Base-by-base conservation (phyloP, 164 flowering plant genomes). In the Sedum album region DNA sequence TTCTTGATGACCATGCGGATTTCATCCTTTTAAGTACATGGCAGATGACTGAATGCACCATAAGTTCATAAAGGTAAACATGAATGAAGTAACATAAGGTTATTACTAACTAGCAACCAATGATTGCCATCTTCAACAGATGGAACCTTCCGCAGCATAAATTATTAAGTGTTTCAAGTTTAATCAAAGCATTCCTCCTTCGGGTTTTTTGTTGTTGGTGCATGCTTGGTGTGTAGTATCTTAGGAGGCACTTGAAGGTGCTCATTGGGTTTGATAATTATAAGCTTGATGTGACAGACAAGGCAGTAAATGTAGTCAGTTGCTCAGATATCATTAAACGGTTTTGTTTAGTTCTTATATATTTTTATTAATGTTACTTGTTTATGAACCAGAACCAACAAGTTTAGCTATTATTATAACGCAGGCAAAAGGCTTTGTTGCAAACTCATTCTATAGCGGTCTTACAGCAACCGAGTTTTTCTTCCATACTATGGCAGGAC, bases 341-440 rank as follows among this genome's bases (percentile, higher is more conserved):
- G 33, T 57, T 55, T 55, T 55, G 60, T n/a, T n/a, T n/a, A n/a
- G n/a, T n/a, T n/a, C n/a, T n/a, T n/a, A n/a, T 14, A 23, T 55
- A 21, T 8, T 1, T 55, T 55, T 23, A 7, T 55, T 5, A 9
- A 23, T 55, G 6, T 55, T 55, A 1, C n/a, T 55, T 8, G 30
- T 10, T 25, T n/a, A n/a, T 28, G 60, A 8, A 28, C 1, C 26
- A 31, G 62, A 57, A 23, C 51, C n/a, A 38, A 33, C 57, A 17
- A 67, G 18, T 33, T 66, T 72, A n/a, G n/a, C n/a, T n/a, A n/a
- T n/a, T n/a, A n/a, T n/a, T 33, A 63, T 42, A n/a, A 65, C 80
- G 77, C 93, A 95, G 99, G 99, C 97, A 65, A 95, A 90, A 85
- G 97, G 99, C 5, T 95, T 95, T 77, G 99, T 95, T 70, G 93